A percentile compares a stretch with the other conserved stretches of the same genome.
Conservation (phyloP, 768 basidiomycete genomes). For the Panellus pusillus region DNA sequence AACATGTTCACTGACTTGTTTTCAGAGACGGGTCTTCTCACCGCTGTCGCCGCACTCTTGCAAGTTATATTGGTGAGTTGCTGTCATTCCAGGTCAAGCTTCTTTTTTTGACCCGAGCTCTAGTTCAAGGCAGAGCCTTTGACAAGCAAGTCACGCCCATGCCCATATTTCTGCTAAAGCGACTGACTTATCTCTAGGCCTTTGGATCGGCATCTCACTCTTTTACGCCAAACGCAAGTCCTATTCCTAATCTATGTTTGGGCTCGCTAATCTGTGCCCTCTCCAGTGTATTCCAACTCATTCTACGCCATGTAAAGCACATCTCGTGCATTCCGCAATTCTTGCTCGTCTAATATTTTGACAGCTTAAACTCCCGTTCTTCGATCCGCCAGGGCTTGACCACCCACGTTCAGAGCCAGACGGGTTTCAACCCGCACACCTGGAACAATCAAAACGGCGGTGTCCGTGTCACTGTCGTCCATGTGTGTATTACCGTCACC, state of each 20-base stretch:
- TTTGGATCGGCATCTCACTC: background rate
- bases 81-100: too few relatives aligned
- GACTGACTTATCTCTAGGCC: background rate
- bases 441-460: too few relatives aligned
- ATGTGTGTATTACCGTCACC: too few relatives aligned
- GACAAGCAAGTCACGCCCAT: background rate
- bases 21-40: background rate
- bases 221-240: background rate
- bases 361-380: too few relatives aligned
- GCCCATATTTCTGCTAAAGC: too few relatives aligned
- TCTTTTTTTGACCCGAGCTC: background rate
- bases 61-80: background rate
- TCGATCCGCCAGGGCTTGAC: too few relatives aligned
- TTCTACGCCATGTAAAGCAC: background rate
- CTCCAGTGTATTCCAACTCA: background rate
- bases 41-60: background rate
- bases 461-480: too few relatives aligned
- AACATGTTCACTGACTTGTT: background rate
- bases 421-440: too few relatives aligned
- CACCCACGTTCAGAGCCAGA: too few relatives aligned
- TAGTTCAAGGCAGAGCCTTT: background rate
- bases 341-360: too few relatives aligned
- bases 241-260: background rate
- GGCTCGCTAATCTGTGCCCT: background rate
- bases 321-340: background rate